Base-by-base conservation (phyloP, 169 alveolate species). In the Fabrea salina region DNA sequence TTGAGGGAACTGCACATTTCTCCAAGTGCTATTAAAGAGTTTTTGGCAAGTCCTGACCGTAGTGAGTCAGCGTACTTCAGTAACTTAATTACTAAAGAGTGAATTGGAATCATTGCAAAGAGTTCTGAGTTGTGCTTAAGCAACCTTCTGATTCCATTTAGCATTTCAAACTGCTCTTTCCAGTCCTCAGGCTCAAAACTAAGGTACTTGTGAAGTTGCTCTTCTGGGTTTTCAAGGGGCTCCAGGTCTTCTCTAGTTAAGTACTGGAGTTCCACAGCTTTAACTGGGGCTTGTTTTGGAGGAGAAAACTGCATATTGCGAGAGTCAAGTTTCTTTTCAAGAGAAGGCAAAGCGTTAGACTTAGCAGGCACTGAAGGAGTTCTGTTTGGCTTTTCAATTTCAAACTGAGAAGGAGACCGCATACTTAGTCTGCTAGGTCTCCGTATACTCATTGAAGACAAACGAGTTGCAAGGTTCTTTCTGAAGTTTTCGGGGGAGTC, bases 91-190 rank as follows among this genome's bases (percentile, higher is more conserved):
- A 72, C 54, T 43, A 72, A 19, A 22, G 53, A 8, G 33, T 72
- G 80, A 47, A 53, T 22, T 1, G 57, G 57, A 4, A 64, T 43
- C 7, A 13, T 13, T 1, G 19, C 40, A 30, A 68, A 68, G 37
- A 47, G 8, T 32, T 37, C 19, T 2, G 66, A n/a, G 39, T 68
- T n/a, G 30, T 19, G 25, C 27, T 68, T 68, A 19, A 68, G 30
- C n/a, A 68, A 43, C 4, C 41, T 68, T 68, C 78, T 13, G 50
- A 68, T 3, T 4, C 27, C 27, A 30, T 68, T 68, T 1, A 68
- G 78, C 61, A 68, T 68, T 44, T 68, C 78, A 30, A 68, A 68
- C 4, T 68, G 61, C 61, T 19, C n/a, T 1, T 33, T 32, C 67
- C 78, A 68, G 7, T 68, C 78, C 7, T 16, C 44, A 43, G 78